Evolutionary conservation across 176 grass and related monocot species (phyloP).

Genomic region (Dendrocalamus sinicus): DNA sequence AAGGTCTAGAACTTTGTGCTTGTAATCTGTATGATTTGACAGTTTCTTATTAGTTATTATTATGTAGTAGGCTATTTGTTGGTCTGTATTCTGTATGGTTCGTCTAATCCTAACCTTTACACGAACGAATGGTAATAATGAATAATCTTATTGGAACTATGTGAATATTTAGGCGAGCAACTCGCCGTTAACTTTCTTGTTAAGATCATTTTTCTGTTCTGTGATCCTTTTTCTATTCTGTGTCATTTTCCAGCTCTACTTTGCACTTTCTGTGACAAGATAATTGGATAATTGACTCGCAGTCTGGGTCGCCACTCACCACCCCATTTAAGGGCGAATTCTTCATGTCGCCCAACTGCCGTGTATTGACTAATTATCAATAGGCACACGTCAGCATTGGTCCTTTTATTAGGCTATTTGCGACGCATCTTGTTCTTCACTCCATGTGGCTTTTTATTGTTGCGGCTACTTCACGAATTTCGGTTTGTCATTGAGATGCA

Average conservation of each 20-base stretch:
- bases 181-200: background rate
- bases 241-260: slow-evolving; percentile 28
- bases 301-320: background rate
- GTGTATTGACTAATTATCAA: slow-evolving; percentile 21
- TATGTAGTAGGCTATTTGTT: background rate
- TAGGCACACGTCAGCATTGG: slow-evolving; percentile 2
- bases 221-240: background rate
- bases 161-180: slow-evolving; percentile 15
- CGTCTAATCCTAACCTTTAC: background rate
- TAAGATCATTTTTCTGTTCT: background rate
- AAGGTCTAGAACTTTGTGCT: background rate
- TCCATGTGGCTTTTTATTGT: background rate
- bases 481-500: background rate
- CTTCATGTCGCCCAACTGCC: slow-evolving; percentile 2
- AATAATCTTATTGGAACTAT: background rate
- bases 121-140: background rate
- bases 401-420: background rate
- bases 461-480: background rate
- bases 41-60: background rate
- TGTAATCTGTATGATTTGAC: background rate
- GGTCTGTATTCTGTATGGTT: background rate
- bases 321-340: background rate
- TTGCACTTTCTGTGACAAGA: slow-evolving; percentile 8
- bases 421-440: slow-evolving; percentile 22
- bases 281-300: background rate